These are phyloP conservation scores for Wickerhamomyces chaumierensis DNA, from an alignment of 805 yeast species.

Conservation along the genomic window DNA sequence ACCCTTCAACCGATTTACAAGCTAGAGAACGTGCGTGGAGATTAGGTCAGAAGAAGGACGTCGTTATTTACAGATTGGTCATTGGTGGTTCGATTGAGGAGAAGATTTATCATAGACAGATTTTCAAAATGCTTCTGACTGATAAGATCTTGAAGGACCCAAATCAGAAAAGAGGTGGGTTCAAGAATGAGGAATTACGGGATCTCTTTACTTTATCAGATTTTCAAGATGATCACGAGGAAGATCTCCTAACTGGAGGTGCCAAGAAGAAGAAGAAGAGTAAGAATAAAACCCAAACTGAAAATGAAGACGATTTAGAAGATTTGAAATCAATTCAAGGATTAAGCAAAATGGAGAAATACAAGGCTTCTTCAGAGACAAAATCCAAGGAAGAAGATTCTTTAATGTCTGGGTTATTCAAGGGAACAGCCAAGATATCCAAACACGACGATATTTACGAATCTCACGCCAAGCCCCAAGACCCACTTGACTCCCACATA, in stretches of 20 bases:
- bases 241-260: too few species aligned
- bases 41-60: conserved; percentile 87
- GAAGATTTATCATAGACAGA: conserved; percentile 92
- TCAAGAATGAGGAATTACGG: conserved; percentile 84
- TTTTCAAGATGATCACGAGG: conserved; percentile 41
- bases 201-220: conserved; percentile 83
- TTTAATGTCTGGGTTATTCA: conserved; percentile 65
- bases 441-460: conserved; percentile 72
- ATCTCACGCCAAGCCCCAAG: conserved; percentile 25
- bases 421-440: conserved; percentile 59
- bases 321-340: conserved; percentile 58
- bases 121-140: conserved; percentile 87
- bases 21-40: conserved; percentile 98
- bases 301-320: conserved; percentile 45
- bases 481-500: conserved; percentile 22
- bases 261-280: conserved; percentile 36
- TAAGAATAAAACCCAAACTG: conserved; percentile 23
- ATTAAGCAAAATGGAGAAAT: conserved; percentile 60
- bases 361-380: conserved; percentile 26
- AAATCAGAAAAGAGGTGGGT: conserved; percentile 73
- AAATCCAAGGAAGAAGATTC: conserved; percentile 37
- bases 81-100: conserved; percentile 95
- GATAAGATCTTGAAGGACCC: conserved; percentile 94
- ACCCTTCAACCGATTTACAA: conserved; percentile 94
- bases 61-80: conserved; percentile 82